A percentile compares a stretch with the other conserved stretches of the same genome.
Evolutionary conservation across 1,139 yeast genomes (phyloP).

Genomic region (Candida freyschussii): DNA sequence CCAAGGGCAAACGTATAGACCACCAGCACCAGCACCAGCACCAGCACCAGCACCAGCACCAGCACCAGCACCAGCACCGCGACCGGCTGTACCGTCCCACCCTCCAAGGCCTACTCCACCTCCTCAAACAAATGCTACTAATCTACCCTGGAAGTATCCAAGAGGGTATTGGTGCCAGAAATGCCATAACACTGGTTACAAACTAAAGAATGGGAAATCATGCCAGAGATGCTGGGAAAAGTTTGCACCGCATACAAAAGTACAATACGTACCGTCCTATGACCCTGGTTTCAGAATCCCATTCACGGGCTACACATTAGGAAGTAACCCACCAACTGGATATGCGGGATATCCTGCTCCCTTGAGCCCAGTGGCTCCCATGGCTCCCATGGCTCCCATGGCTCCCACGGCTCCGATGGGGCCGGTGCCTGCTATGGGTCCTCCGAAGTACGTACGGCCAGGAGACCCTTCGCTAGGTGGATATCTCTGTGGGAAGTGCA

Average conservation of each 20-base stretch:
- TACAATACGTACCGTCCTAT: conserved; percentile 3
- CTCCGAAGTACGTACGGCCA: conserved; percentile 43
- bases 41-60: conserved; percentile 1
- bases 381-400: neutral
- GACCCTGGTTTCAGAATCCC: conserved; percentile 7
- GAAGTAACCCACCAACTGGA: too few relatives aligned
- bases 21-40: conserved; percentile 1
- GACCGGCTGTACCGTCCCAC: neutral
- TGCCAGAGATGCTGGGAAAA: conserved; percentile 70
- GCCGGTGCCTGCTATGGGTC: neutral
- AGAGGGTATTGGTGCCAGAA: conserved; percentile 53
- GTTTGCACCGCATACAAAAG: conserved; percentile 34
- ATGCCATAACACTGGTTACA: conserved; percentile 72
- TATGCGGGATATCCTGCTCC: too few relatives aligned
- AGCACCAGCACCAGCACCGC: neutral
- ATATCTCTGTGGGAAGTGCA: conserved; percentile 64
- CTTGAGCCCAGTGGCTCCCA: too few relatives aligned
- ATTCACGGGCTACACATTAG: conserved; percentile 1
- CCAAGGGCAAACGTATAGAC: neutral
- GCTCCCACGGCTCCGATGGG: neutral
- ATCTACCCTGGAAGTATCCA: conserved; percentile 68
- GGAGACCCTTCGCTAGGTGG: conserved; percentile 89
- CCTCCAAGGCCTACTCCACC: neutral
- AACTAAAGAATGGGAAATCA: conserved; percentile 53
- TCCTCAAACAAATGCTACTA: conserved; percentile 11